Evolutionary conservation across 768 basidiomycete genomes (phyloP), one percentile per base, ranked within the genome.

Genomic region (Melanogaster broomeanus): DNA sequence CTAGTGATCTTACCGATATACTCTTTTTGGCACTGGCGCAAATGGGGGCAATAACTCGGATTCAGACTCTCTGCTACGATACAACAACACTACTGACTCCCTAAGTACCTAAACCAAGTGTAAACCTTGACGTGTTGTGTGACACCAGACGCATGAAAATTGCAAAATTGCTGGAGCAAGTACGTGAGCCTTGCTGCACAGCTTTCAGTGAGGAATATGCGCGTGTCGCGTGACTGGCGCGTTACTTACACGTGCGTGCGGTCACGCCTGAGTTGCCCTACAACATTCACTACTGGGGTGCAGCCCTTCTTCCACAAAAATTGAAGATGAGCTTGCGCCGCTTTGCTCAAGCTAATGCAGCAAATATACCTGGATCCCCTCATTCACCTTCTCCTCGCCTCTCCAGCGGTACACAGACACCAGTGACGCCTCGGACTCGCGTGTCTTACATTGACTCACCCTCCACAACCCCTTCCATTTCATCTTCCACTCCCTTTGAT

Each of bases 401-500:
- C 19, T 51, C 62, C 10, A 58, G 62, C 6, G 55, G 66, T 12
- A 69, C 77, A 3, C 66, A 71, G 5, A 78, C 77, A 3, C 78
- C 81, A 6, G 70, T 67, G 15, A 77, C 76, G 3, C 71, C 79
- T 64, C 65, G 72, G 65, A 56, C 70, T 13, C 79, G 81, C 28
- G 74, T 85, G 60, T 76, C 78, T 56, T 60, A 76, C 60, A 68
- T 83, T 66, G 75, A 84, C 37, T 87, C 80, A 10, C 89, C 80
- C 4, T 82, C 80, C 31, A 70, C 79, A 2, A 84, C 86, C 0
- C 84, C 88, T 4, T 92, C 90, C 3, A 75, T 88, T 42, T 89
- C 90, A 6, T 85, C 87, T 1, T 85, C 87, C 7, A 68, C 78
- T 9, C 87, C 90, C 1, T 93, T 93, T 61, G 90, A 93, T 72